Conservation (phyloP, 2,329 filamentous ascomycete genomes). For the Amauroascus niger region DNA sequence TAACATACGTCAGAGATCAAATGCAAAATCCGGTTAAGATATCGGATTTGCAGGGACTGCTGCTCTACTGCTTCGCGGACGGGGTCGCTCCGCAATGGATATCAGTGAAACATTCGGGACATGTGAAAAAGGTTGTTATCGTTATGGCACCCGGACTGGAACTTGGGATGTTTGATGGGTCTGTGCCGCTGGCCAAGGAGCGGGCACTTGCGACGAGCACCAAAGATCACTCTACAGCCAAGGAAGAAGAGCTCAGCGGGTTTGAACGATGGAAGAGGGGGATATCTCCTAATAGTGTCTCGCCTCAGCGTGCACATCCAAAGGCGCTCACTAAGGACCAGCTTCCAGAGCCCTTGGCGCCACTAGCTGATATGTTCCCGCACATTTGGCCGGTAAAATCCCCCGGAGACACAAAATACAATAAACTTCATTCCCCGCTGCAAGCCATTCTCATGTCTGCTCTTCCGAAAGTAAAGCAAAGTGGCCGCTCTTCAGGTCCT, state of each 20-base stretch:
- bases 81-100: slow-evolving; percentile 55
- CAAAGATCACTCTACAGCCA: slow-evolving; percentile 9
- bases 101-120: slow-evolving; percentile 47
- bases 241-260: slow-evolving; percentile 23
- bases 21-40: slow-evolving; percentile 49
- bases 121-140: slow-evolving; percentile 65
- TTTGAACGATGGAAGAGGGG: slow-evolving; percentile 35
- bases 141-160: slow-evolving; percentile 90
- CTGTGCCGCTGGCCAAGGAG: slow-evolving; percentile 30
- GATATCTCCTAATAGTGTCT: slow-evolving; percentile 25
- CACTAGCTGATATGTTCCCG: slow-evolving; percentile 71
- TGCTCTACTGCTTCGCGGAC: slow-evolving; percentile 54
- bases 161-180: slow-evolving; percentile 72
- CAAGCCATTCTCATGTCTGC: slow-evolving; percentile 72
- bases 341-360: slow-evolving; percentile 47
- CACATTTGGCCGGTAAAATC: slow-evolving; percentile 84
- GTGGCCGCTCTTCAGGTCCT: slow-evolving; percentile 48
- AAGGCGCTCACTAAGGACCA: slow-evolving; percentile 23
- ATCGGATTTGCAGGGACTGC: slow-evolving; percentile 48
- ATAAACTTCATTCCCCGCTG: slow-evolving; percentile 76
- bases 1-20: slow-evolving; percentile 46
- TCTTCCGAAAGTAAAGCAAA: slow-evolving; percentile 58
- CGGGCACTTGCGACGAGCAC: slow-evolving; percentile 17
- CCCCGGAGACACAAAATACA: slow-evolving; percentile 72
- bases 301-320: slow-evolving; percentile 28